A percentile compares a stretch with the other conserved stretches of the same genome.
Conservation (phyloP, 345 rosid species). For the rapeseed (Brassica napus) region Da-Ae NC_063443.1:15252001-15252500, state of each 20-base stretch:
- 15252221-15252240: background rate
- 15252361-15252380: background rate
- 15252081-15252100: background rate
- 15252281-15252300: background rate
- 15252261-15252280: background rate
- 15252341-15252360: background rate
- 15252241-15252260: background rate
- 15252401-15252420: conserved; percentile 83
- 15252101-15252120: background rate
- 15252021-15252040: conserved; percentile 30
- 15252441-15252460: conserved; percentile 57
- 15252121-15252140: background rate
- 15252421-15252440: conserved; percentile 84
- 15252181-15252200: background rate
- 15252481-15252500: conserved; percentile 74
- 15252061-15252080: conserved; percentile 29
- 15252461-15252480: conserved; percentile 79
- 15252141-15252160: background rate
- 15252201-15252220: background rate
- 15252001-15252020: background rate
- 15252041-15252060: conserved; percentile 29
- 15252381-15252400: conserved; percentile 14
- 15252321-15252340: background rate
- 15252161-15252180: background rate
- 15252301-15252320: background rate